Base-by-base conservation (phyloP, 768 basidiomycete species). In the Lactarius tabidus region DNA sequence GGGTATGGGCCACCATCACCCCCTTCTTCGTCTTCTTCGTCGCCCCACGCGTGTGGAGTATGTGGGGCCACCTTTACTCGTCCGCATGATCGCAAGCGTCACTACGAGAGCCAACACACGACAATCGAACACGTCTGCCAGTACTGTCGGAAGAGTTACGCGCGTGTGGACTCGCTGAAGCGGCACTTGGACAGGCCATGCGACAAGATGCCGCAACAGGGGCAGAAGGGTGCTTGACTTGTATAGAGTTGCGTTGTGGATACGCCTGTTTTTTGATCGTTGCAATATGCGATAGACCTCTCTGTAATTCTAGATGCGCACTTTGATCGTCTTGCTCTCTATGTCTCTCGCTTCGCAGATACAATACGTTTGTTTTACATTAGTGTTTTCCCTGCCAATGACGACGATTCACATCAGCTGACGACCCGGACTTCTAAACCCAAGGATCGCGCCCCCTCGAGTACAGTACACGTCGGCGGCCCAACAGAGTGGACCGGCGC, bases 171-270 rank as follows among this genome's bases (percentile, higher is more conserved):
- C 77, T 92, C 91, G 64, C 79, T 91, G 69, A 93, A 91, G 76
- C 81, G 91, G 73, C 91, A 93, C 75, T 70, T 88, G 60, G 90
- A 92, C 79, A 90, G 91, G 70, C 90, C 90, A 58, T 90, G 89
- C 77, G 86, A 87, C 73, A 85, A 86, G 73, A 67, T 69, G 67
- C 69, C 69, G 28, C 66, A 62, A 51, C 39, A 58, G 29, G 54
- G 36, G 31, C 64, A 57, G 48, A 66, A 62, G 38, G 57, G 56
- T 18, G 38, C 39, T 29, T 68, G 54, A 66, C 31, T n/a, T 8
- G 18, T 14, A 6, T 62, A 28, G 63, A 62, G 28, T 10, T 29
- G 7, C 14, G 33, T 43, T 45, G 60, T 54, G 60, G 57, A 61
- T 35, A 20, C 23, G 31, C 26, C 17, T 61, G 23, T 23, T 48